Base-by-base conservation (phyloP, 345 rosid species). In the Salix viminalis region DNA sequence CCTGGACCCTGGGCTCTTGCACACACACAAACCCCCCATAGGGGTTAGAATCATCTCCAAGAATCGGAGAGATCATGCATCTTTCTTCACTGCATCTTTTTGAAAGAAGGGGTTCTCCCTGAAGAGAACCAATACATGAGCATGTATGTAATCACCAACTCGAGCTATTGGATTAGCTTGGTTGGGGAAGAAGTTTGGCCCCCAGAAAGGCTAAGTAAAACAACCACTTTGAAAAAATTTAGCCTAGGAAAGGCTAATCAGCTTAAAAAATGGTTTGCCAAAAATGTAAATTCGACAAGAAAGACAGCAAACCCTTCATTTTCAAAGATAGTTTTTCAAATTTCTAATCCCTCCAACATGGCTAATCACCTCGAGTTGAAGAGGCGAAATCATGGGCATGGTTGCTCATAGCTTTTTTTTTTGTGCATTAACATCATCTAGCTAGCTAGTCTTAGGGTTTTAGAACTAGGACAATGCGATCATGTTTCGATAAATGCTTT, bases 181-280 rank as follows among this genome's bases (percentile, higher is more conserved):
- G 76, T 80, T 81, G 86, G 79, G 79, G 60, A 50, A 21, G 0
- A 2, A 69, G 37, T 64, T 82, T 70, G 46, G 84, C 81, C 83
- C 64, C 67, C 11, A 62, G 74, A 62, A 79, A 77, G 81, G 85
- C 82, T 64, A 79, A 74, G 65, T 69, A 69, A 69, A 77, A 79
- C 70, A 82, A 77, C 79, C 77, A 67, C 83, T 81, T 84, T 82
- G 81, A 80, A 79, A 36, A 79, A 75, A 67, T 69, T 83, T 83
- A 83, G 83, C 91, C 89, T 86, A 83, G 90, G 90, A 18, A 85
- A 89, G 88, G 94, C 93, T 90, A 88, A 87, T 85, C 81, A 84
- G 82, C 75, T 32, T 36, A 2, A 11, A 86, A 83, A 79, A 77
- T 81, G 89, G 86, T 85, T 90, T 82, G 87, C 88, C 5, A 83